Percentiles rank a stretch among this genome's conserved stretches.
phyloP scores from a whole-genome alignment of 768 basidiomycete genomes.

The Exidia glandulosa region DNA sequence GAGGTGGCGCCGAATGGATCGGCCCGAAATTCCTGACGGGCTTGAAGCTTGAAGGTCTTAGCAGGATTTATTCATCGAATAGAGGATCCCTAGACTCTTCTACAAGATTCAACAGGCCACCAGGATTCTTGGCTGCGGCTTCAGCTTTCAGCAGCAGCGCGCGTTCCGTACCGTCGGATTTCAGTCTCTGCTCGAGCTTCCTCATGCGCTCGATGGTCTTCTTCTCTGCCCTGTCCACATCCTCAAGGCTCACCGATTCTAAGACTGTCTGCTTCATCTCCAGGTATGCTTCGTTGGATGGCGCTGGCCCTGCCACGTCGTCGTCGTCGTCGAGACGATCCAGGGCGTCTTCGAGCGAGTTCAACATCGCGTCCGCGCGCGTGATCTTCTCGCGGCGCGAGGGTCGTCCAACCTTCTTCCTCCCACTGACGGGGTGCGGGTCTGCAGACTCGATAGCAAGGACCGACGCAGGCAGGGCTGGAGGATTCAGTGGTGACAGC shows the following conservation, averaged over 20 bases:
- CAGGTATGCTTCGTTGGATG: not conserved
- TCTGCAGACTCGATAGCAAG: not conserved
- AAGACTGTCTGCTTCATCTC: not conserved
- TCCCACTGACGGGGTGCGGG: slow-evolving; percentile 7
- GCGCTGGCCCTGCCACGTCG: not conserved
- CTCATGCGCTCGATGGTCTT: not conserved
- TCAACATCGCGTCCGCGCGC: slow-evolving; percentile 40
- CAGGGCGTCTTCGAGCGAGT: slow-evolving; percentile 28
- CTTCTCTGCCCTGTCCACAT: not conserved
- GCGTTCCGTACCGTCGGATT: not conserved
- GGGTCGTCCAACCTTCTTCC: slow-evolving; percentile 54
- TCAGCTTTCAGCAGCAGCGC: not conserved
- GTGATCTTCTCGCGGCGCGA: slow-evolving; percentile 47
- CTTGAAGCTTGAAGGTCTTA: no score
- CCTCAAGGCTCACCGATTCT: not conserved
- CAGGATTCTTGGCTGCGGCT: not conserved
- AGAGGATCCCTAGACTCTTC: not conserved
- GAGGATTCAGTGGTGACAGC: slow-evolving; percentile 43
- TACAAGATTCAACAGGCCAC: not conserved
- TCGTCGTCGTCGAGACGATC: not conserved
- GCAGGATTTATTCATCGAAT: not conserved
- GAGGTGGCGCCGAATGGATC: no score
- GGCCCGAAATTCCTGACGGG: no score
- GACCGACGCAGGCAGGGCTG: slow-evolving; percentile 38
- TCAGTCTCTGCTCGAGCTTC: not conserved